phyloP scores from a whole-genome alignment of 2,329 filamentous ascomycete species.

The Ophiobolus disseminans region DNA sequence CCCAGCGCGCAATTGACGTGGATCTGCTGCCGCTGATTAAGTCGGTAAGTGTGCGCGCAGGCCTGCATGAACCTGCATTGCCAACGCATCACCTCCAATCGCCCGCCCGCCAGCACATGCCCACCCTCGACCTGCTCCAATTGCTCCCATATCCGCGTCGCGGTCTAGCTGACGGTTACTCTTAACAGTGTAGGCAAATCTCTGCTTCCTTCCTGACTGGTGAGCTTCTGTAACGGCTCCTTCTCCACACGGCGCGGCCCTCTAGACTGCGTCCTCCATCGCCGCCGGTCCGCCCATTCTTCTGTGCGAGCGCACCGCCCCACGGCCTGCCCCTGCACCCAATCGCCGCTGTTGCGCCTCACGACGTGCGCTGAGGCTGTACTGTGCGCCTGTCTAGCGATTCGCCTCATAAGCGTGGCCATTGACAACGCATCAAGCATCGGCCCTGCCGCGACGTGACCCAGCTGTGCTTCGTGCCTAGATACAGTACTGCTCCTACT shows the following conservation, averaged over 20 bases:
- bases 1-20: conserved; percentile 39
- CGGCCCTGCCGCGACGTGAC: conserved; percentile 48
- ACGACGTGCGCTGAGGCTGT: conserved; percentile 37
- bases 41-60: conserved; percentile 45
- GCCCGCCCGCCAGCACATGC: conserved; percentile 49
- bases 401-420: conserved; percentile 50
- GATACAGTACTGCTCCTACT: conserved; percentile 36
- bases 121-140: conserved; percentile 45
- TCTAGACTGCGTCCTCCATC: conserved; percentile 34
- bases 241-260: conserved; percentile 48
- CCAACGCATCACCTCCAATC: conserved; percentile 54
- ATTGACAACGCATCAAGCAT: conserved; percentile 54
- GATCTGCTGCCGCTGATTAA: conserved; percentile 42
- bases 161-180: conserved; percentile 47
- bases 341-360: conserved; percentile 41
- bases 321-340: conserved; percentile 31
- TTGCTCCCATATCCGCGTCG: conserved; percentile 42
- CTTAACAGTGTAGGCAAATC: conserved; percentile 39
- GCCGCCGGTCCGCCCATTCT: conserved; percentile 20
- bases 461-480: conserved; percentile 39
- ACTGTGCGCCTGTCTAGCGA: conserved; percentile 38
- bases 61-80: conserved; percentile 52
- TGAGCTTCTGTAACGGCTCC: conserved; percentile 40
- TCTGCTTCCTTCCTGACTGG: conserved; percentile 41
- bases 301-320: conserved; percentile 43